A percentile compares a stretch with the other conserved stretches of the same genome.
Conservation (phyloP, 441 rosid species). For the Brassica balearica region DNA sequence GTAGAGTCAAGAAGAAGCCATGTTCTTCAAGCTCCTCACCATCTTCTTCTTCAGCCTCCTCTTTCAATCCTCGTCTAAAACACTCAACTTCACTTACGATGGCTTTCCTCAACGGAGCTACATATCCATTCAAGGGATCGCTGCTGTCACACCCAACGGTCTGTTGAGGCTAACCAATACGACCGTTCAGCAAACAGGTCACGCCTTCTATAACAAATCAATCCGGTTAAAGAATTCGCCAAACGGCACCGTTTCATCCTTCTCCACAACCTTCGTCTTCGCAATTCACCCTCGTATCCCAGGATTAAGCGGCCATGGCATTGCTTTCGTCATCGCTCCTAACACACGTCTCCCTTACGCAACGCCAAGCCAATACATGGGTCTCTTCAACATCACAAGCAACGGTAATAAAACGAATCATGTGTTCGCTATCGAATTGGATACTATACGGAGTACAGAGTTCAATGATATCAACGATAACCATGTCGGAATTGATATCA, state of each 20-base stretch:
- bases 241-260: constrained; percentile 11
- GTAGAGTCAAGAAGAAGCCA: neutral
- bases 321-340: constrained; percentile 67
- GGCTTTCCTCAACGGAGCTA: constrained; percentile 9
- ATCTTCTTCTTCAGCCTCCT: constrained; percentile 4
- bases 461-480: constrained; percentile 63
- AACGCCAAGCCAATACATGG: constrained; percentile 66
- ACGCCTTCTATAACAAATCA: constrained; percentile 42
- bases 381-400: constrained; percentile 60
- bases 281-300: neutral
- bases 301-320: constrained; percentile 36
- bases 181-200: constrained; percentile 45
- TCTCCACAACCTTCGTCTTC: constrained; percentile 29
- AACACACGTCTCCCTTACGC: constrained; percentile 41
- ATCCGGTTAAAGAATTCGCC: constrained; percentile 37
- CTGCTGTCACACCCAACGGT: constrained; percentile 52
- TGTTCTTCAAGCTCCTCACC: constrained; percentile 15
- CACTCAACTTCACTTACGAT: constrained; percentile 4
- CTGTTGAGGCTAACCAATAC: constrained; percentile 57
- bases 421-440: constrained; percentile 72
- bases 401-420: constrained; percentile 60
- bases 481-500: constrained; percentile 76
- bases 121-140: constrained; percentile 51
- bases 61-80: constrained; percentile 27
- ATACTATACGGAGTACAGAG: constrained; percentile 61